Evolutionary conservation across 805 yeast genomes (phyloP).

Genomic region (Candida glaebosa): DNA sequence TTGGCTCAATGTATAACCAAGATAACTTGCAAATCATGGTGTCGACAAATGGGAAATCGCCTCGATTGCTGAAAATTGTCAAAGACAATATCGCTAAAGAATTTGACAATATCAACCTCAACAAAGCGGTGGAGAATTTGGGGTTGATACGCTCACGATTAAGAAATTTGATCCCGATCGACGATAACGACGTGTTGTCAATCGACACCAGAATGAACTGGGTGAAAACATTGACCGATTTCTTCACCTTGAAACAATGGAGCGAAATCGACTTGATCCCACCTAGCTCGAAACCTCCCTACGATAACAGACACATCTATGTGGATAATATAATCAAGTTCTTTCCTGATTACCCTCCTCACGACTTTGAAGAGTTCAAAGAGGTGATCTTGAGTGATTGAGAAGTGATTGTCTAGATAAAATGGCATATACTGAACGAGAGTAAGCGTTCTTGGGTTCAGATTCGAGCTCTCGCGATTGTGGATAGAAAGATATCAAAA

Average conservation of each 20-base stretch:
- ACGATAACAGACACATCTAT: slow-evolving; percentile 16
- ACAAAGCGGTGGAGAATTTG: slow-evolving; percentile 57
- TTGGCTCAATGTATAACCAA: slow-evolving; percentile 71
- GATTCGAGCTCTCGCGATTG: too few relatives aligned
- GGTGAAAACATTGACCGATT: slow-evolving; percentile 65
- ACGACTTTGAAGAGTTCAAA: slow-evolving; percentile 16
- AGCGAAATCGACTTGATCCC: slow-evolving; percentile 38
- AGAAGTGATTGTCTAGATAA: too few relatives aligned
- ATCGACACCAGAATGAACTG: slow-evolving; percentile 67
- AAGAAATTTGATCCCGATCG: slow-evolving; percentile 40
- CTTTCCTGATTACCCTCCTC: slow-evolving; percentile 53
- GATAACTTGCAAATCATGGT: slow-evolving; percentile 79
- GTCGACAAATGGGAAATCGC: slow-evolving; percentile 79
- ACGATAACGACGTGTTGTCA: slow-evolving; percentile 41
- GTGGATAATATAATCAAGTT: slow-evolving; percentile 40
- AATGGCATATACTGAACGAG: too few relatives aligned
- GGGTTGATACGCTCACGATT: slow-evolving; percentile 52
- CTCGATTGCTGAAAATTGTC: slow-evolving; percentile 58
- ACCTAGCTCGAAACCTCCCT: slow-evolving; percentile 10
- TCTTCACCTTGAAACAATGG: slow-evolving; percentile 57
- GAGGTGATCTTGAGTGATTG: slow-evolving; percentile 8
- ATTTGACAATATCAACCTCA: slow-evolving; percentile 44
- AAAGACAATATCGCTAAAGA: slow-evolving; percentile 53
- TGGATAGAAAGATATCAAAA: too few relatives aligned
- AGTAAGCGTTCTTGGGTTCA: too few relatives aligned